Evolutionary conservation across 1,139 yeast species (phyloP).

Genomic region (Blastobotrys raffinosifermentans): DNA sequence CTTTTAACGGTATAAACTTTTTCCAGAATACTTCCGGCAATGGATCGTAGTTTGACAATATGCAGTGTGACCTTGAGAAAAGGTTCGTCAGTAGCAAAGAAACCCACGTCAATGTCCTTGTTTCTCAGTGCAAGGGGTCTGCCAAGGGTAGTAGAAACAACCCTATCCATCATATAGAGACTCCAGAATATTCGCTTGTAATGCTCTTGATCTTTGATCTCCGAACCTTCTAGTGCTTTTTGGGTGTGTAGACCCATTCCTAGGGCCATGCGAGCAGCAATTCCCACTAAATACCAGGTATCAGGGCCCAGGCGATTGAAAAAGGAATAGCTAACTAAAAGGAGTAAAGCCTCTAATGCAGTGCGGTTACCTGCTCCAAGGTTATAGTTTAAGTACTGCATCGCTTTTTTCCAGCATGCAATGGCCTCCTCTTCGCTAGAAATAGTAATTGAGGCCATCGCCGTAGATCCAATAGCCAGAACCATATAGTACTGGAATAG

Average conservation of each 20-base stretch:
- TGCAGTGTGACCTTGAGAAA: conserved; percentile 18
- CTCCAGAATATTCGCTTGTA: conserved; percentile 24
- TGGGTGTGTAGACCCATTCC: conserved; percentile 58
- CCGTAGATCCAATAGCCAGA: conserved; percentile 22
- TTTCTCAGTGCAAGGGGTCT: conserved; percentile 25
- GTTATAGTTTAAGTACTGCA: conserved; percentile 14
- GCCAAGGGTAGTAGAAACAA: conserved; percentile 24
- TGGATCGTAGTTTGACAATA: conserved; percentile 19
- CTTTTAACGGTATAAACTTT: conserved; percentile 14
- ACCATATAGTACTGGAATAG: conserved; percentile 21
- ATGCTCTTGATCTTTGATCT: conserved; percentile 20
- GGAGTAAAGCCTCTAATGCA: conserved; percentile 18
- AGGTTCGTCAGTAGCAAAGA: conserved; percentile 10
- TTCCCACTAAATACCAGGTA: conserved; percentile 38
- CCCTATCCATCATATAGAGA: conserved; percentile 25
- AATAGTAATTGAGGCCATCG: conserved; percentile 20
- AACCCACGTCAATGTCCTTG: conserved; percentile 19
- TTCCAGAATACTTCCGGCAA: conserved; percentile 21
- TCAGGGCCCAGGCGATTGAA: conserved; percentile 26
- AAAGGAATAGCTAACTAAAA: conserved; percentile 23
- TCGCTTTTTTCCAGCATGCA: conserved; percentile 16
- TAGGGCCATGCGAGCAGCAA: conserved; percentile 57
- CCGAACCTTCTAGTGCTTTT: conserved; percentile 16
- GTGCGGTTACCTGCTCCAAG: conserved; percentile 15
- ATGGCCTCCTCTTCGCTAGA: conserved; percentile 20